Evolutionary conservation across 1,284 basidiomycete species (phyloP).

Genomic region (Pisolithus thermaeus): DNA sequence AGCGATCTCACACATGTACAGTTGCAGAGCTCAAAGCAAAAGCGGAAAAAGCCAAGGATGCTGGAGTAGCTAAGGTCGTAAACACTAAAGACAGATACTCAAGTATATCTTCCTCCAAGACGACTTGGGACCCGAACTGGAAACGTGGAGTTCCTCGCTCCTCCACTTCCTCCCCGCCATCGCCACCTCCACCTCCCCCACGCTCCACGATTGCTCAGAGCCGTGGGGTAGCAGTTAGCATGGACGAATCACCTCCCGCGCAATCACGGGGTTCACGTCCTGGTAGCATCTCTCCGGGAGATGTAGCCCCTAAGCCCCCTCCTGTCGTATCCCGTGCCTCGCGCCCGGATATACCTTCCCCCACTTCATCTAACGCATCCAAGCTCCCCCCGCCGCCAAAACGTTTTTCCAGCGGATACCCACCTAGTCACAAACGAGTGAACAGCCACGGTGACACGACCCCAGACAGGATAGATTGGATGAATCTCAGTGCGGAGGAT

Average conservation of each 20-base stretch:
- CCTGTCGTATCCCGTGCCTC: neutral
- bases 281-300: neutral
- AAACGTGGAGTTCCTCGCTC: slow-evolving; percentile 13
- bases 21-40: slow-evolving; percentile 62
- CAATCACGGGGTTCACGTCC: neutral
- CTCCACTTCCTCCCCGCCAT: slow-evolving; percentile 4
- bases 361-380: neutral
- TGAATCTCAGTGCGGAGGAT: slow-evolving; percentile 56
- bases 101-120: slow-evolving; percentile 51
- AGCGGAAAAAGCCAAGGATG: slow-evolving; percentile 54
- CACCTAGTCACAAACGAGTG: slow-evolving; percentile 9
- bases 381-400: slow-evolving; percentile 10
- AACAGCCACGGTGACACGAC: slow-evolving; percentile 1
- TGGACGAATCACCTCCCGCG: neutral
- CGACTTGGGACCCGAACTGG: slow-evolving; percentile 52
- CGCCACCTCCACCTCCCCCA: neutral
- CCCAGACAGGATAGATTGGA: slow-evolving; percentile 53
- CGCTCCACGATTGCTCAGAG: neutral
- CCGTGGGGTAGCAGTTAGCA: neutral
- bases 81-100: slow-evolving; percentile 52
- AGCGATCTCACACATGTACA: slow-evolving; percentile 13
- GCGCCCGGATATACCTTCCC: neutral
- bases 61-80: slow-evolving; percentile 44
- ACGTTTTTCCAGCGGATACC: slow-evolving; percentile 20
- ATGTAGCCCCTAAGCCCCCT: neutral